A percentile compares a stretch with the other conserved stretches of the same genome.
Evolutionary conservation across 768 basidiomycete species (phyloP).

Genomic region (Boletus tylopilopsis): DNA sequence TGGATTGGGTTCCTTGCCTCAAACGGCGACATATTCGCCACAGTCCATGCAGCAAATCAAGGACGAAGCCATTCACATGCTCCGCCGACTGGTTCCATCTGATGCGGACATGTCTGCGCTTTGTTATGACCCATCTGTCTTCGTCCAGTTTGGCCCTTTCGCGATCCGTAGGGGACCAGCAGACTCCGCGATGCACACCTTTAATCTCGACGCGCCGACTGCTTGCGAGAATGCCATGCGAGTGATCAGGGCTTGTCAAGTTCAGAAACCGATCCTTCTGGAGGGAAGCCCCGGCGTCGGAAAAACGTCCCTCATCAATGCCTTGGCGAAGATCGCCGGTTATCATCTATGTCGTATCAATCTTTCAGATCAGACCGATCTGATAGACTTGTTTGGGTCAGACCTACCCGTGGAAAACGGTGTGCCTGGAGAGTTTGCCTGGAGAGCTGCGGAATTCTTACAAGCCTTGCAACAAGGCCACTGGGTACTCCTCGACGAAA

Average conservation of each 20-base stretch:
- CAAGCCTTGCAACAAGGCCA: constrained; percentile 91
- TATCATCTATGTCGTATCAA: constrained; percentile 89
- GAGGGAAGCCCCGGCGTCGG: constrained; percentile 99
- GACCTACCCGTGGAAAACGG: constrained; percentile 95
- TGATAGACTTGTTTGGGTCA: constrained; percentile 93
- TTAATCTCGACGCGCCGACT: constrained; percentile 87
- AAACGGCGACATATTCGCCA: constrained; percentile 59
- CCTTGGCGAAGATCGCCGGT: constrained; percentile 77
- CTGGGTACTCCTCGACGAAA: constrained; percentile 98
- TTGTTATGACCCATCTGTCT: constrained; percentile 33
- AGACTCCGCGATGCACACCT: constrained; percentile 38
- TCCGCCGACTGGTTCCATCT: constrained; percentile 56
- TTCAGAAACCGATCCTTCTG: constrained; percentile 86
- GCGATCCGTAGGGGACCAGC: constrained; percentile 57
- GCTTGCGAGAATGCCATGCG: constrained; percentile 85
- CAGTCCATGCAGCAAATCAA: constrained; percentile 61
- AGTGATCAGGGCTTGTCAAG: constrained; percentile 84
- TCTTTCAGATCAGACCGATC: constrained; percentile 95
- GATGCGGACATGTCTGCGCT: constrained; percentile 21
- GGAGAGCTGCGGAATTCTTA: constrained; percentile 97
- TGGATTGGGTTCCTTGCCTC: constrained; percentile 77
- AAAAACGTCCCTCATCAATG: constrained; percentile 90
- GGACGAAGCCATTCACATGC: constrained; percentile 48
- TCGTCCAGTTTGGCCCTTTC: constrained; percentile 71
- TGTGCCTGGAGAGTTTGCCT: constrained; percentile 86